A percentile compares a stretch with the other conserved stretches of the same genome.
These are phyloP conservation scores for Pisolithus tinctorius DNA, from an alignment of 768 basidiomycete species.

Conservation along the genomic window DNA sequence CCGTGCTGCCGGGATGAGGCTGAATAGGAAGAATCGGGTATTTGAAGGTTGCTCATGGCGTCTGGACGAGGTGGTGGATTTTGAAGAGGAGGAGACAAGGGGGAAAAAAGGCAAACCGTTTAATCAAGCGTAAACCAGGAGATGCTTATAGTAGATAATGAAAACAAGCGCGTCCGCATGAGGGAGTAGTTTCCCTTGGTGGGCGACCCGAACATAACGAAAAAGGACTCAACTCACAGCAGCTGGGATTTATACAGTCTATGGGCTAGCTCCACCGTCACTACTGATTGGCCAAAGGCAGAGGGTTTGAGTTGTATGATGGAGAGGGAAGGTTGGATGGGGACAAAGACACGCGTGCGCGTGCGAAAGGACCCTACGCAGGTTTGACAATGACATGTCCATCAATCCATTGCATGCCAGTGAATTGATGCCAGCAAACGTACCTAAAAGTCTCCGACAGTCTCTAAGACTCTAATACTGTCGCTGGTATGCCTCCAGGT, in stretches of 20 bases:
- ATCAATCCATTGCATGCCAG: no score
- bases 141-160: slow-evolving; percentile 8
- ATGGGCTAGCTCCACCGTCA: not conserved
- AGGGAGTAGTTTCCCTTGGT: slow-evolving; percentile 8
- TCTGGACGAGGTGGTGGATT: slow-evolving; percentile 2
- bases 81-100: not conserved
- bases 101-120: slow-evolving; percentile 6
- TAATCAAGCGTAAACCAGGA: slow-evolving; percentile 1
- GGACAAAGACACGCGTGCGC: slow-evolving; percentile 12
- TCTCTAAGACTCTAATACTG: no score
- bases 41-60: slow-evolving; percentile 34
- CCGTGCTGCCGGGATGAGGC: slow-evolving; percentile 40
- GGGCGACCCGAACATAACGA: slow-evolving; percentile 8
- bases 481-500: no score
- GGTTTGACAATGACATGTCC: no score
- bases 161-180: slow-evolving; percentile 19
- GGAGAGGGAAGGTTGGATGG: slow-evolving; percentile 11
- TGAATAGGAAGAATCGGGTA: slow-evolving; percentile 34
- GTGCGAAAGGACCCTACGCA: slow-evolving; percentile 17
- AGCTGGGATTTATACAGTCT: not conserved
- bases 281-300: no score
- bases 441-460: no score
- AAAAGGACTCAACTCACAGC: slow-evolving; percentile 14
- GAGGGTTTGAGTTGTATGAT: not conserved
- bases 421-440: no score